Percentiles rank a stretch among this genome's conserved stretches.
These are phyloP conservation scores for Grosmannia clavigera DNA, from an alignment of 2,329 filamentous ascomycete species.

Conservation along the genomic window DNA sequence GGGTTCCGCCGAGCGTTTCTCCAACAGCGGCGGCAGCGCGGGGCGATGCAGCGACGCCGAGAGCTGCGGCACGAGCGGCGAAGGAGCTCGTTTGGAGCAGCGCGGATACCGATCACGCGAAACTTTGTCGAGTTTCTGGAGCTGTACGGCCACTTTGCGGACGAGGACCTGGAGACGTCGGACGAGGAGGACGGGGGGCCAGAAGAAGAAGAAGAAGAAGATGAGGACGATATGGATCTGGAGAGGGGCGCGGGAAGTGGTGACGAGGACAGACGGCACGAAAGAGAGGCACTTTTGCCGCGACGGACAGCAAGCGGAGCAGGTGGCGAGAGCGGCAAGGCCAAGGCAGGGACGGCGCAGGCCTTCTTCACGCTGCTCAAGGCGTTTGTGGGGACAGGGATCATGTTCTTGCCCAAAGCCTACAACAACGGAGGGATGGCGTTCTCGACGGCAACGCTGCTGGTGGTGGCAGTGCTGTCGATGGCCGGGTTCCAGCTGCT, in stretches of 20 bases:
- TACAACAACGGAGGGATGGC: constrained; percentile 68
- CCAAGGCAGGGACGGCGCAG: constrained; percentile 45
- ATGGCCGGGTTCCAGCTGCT: constrained; percentile 62
- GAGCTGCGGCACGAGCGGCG: constrained; percentile 8
- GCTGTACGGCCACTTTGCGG: constrained; percentile 65
- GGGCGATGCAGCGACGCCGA: constrained; percentile 8
- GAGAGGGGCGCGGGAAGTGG: constrained; percentile 5
- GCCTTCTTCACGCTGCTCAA: constrained; percentile 71
- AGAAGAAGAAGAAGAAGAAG: constrained; percentile 27
- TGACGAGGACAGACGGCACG: constrained; percentile 21
- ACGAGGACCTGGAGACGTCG: constrained; percentile 51
- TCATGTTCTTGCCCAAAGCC: constrained; percentile 71
- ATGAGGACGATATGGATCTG: constrained; percentile 5
- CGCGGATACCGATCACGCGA: constrained; percentile 42
- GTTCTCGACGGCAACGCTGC: constrained; percentile 58
- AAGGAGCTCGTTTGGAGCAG: constrained; percentile 5
- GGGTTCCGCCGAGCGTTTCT: constrained; percentile 37
- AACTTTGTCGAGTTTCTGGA: constrained; percentile 68
- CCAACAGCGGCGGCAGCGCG: constrained; percentile 20
- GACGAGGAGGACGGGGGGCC: constrained; percentile 48
- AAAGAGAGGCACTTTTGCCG: not conserved
- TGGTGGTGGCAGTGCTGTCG: constrained; percentile 52
- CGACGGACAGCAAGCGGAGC: not conserved
- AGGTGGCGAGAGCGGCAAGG: constrained; percentile 38
- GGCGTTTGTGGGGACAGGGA: constrained; percentile 68